Conservation (phyloP, 2,329 filamentous ascomycete genomes). For the Davidsoniella eucalypti region DNA sequence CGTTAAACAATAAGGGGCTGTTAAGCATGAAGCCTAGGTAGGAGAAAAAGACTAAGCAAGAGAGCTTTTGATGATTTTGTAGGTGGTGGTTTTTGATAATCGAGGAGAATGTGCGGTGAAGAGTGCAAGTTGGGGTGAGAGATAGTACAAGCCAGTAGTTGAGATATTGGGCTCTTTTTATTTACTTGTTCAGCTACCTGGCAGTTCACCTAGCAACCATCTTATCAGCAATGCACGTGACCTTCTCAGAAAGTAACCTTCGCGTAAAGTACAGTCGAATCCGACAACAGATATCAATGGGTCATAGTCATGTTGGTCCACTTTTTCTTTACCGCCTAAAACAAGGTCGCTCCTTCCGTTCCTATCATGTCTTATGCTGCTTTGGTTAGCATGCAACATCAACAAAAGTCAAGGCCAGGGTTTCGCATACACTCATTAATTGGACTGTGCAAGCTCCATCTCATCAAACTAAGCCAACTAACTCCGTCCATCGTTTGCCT, state of each 20-base stretch:
- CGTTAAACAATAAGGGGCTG: background rate
- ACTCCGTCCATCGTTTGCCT: too few relatives aligned
- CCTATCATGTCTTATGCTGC: background rate
- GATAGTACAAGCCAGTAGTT: slow-evolving; percentile 14
- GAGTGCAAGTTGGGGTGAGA: slow-evolving; percentile 14
- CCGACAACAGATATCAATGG: background rate
- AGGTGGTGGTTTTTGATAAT: background rate
- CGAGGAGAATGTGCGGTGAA: background rate
- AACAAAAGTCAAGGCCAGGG: too few relatives aligned
- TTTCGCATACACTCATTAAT: too few relatives aligned
- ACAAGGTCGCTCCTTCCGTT: background rate
- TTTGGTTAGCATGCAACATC: too few relatives aligned
- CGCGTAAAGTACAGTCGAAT: background rate
- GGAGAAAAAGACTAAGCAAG: background rate
- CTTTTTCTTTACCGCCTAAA: background rate
- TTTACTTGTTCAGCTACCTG: slow-evolving; percentile 27
- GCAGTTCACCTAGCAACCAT: slow-evolving; percentile 13
- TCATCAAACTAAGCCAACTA: too few relatives aligned
- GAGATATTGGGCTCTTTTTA: slow-evolving; percentile 21
- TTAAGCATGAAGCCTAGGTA: background rate
- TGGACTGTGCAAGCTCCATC: too few relatives aligned
- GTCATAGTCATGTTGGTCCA: background rate
- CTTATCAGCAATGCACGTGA: slow-evolving; percentile 1
- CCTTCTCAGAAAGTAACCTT: background rate
- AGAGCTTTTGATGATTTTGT: slow-evolving; percentile 12